These are phyloP conservation scores for Endocalyx cinctus DNA, from an alignment of 2,329 filamentous ascomycete species.

Conservation along the genomic window DNA sequence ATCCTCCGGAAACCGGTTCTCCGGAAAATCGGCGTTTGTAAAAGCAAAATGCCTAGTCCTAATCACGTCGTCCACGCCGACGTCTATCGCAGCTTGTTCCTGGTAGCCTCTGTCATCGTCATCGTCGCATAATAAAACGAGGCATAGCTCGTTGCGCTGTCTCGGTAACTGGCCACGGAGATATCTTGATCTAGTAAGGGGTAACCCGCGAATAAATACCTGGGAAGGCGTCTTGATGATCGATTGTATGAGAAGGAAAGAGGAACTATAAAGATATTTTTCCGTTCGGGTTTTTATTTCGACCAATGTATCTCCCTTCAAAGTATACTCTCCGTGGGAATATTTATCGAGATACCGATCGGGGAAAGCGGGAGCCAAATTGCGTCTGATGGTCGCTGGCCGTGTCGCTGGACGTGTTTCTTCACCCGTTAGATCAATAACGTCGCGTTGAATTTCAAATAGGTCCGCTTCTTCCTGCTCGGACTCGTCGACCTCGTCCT, in stretches of 20 bases:
- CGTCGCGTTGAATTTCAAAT: slow-evolving; percentile 12
- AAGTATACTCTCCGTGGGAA: slow-evolving; percentile 7
- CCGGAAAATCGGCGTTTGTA: slow-evolving; percentile 29
- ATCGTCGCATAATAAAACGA: slow-evolving; percentile 21
- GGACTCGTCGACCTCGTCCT: slow-evolving; percentile 1
- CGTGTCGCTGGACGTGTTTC: not conserved
- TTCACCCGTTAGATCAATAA: slow-evolving; percentile 21
- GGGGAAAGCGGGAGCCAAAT: not conserved
- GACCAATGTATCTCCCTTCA: slow-evolving; percentile 14
- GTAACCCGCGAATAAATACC: slow-evolving; percentile 22
- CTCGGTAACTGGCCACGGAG: slow-evolving; percentile 22
- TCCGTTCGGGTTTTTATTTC: slow-evolving; percentile 11
- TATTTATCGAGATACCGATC: slow-evolving; percentile 5
- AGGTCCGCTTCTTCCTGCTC: slow-evolving; percentile 7
- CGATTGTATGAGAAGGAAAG: slow-evolving; percentile 20
- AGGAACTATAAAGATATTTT: slow-evolving; percentile 13
- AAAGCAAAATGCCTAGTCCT: slow-evolving; percentile 22
- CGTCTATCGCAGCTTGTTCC: slow-evolving; percentile 21
- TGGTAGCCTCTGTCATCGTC: slow-evolving; percentile 19
- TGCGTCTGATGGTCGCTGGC: not conserved
- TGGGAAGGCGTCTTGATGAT: slow-evolving; percentile 14
- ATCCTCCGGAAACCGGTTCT: slow-evolving; percentile 10
- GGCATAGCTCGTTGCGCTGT: slow-evolving; percentile 24
- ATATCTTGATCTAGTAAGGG: slow-evolving; percentile 22
- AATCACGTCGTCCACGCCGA: slow-evolving; percentile 18